phyloP scores from a whole-genome alignment of 73 alveolate species.

The Effrenium voratum region DNA sequence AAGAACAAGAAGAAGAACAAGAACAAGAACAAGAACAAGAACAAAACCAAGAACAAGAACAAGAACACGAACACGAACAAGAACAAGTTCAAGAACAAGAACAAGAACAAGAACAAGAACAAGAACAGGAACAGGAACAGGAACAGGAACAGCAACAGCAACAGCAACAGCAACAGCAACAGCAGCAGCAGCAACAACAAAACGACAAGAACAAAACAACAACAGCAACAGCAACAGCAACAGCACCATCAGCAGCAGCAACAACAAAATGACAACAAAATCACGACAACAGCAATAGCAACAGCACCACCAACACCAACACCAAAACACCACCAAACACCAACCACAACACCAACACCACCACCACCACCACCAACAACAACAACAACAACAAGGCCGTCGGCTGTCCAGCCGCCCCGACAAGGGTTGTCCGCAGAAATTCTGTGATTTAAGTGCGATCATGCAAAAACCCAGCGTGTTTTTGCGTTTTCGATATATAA shows the following conservation, averaged over 20 bases:
- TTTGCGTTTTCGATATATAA: too few relatives aligned
- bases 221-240: background rate
- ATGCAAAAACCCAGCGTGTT: too few relatives aligned
- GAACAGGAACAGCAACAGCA: background rate
- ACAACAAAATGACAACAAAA: background rate
- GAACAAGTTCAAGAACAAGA: background rate
- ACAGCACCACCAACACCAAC: background rate
- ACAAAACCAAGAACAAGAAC: background rate
- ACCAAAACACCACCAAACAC: background rate
- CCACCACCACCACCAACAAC: background rate
- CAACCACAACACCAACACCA: background rate
- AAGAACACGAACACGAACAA: background rate
- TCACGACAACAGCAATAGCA: background rate
- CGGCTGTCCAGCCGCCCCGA: too few relatives aligned
- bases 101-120: slow-evolving; percentile 2
- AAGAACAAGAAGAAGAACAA: background rate
- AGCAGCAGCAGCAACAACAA: background rate
- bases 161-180: background rate
- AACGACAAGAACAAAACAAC: background rate
- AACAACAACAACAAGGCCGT: background rate
- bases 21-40: background rate
- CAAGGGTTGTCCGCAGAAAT: too few relatives aligned
- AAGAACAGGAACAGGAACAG: background rate
- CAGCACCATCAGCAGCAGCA: background rate
- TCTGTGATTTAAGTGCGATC: too few relatives aligned